phyloP scores from a whole-genome alignment of 1,284 basidiomycete species.

The Macrocystidia cucumis region DNA sequence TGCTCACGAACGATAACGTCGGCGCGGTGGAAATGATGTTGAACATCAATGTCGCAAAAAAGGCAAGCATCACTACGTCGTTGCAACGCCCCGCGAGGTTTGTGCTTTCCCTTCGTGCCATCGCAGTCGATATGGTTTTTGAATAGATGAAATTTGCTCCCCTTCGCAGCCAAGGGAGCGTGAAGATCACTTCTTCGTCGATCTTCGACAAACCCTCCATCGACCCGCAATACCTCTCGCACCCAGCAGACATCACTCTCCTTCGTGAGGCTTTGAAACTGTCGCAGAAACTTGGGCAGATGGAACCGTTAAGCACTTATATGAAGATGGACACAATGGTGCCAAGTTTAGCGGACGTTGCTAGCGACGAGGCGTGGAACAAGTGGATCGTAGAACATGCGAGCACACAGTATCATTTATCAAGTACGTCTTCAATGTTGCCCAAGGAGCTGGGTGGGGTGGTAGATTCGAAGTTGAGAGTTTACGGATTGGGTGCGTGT shows the following conservation, averaged over 20 bases:
- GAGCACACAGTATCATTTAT: constrained; percentile 41
- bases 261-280: constrained; percentile 54
- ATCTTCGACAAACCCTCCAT: no score
- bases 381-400: constrained; percentile 27
- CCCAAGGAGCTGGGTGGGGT: constrained; percentile 31
- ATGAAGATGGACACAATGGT: constrained; percentile 31
- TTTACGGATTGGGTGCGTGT: constrained; percentile 18
- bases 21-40: constrained; percentile 59
- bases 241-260: constrained; percentile 42
- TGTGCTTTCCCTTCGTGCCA: constrained; percentile 1
- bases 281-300: constrained; percentile 34
- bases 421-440: constrained; percentile 38
- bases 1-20: constrained; percentile 30
- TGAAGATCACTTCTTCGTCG: no score
- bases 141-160: no score
- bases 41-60: constrained; percentile 39
- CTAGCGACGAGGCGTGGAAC: constrained; percentile 39
- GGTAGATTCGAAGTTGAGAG: constrained; percentile 31
- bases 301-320: constrained; percentile 27
- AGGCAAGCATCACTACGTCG: constrained; percentile 54
- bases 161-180: no score
- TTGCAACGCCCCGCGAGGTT: constrained; percentile 58
- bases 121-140: background rate
- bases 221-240: constrained; percentile 40
- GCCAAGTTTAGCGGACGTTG: constrained; percentile 27